Conservation (phyloP, 192 early-diverging fungal species). For the Gorgonomyces haynaldii region DNA sequence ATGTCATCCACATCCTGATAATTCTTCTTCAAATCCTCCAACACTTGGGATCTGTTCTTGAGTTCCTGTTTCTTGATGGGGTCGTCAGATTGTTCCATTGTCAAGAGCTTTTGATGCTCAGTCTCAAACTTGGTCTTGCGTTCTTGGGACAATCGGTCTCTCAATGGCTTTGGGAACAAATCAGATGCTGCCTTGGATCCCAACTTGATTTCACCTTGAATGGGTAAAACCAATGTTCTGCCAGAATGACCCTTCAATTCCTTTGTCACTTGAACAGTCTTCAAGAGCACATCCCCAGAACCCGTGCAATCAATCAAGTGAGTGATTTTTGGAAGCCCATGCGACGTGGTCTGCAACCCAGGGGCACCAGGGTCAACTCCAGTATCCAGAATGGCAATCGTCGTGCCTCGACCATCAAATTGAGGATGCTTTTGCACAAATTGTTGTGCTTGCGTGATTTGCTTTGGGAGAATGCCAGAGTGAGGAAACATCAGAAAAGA, state of each 20-base stretch:
- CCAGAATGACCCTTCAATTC: slow-evolving; percentile 37
- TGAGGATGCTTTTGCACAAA: slow-evolving; percentile 1
- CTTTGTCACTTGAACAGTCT: not conserved
- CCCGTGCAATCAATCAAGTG: slow-evolving; percentile 95
- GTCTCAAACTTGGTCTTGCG: slow-evolving; percentile 25
- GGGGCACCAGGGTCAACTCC: slow-evolving; percentile 88
- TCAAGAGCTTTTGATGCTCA: slow-evolving; percentile 26
- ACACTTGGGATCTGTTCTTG: slow-evolving; percentile 37
- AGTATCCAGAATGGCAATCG: slow-evolving; percentile 87
- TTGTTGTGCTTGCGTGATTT: not conserved
- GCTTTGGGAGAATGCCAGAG: too few species aligned
- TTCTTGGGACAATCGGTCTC: slow-evolving; percentile 11
- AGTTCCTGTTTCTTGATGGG: slow-evolving; percentile 38
- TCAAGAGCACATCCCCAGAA: slow-evolving; percentile 41
- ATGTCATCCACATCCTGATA: slow-evolving; percentile 64
- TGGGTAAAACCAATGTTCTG: slow-evolving; percentile 59
- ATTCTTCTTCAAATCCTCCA: slow-evolving; percentile 49
- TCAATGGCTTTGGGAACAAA: slow-evolving; percentile 54
- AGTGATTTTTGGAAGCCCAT: slow-evolving; percentile 82
- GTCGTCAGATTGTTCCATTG: slow-evolving; percentile 25
- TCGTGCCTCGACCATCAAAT: slow-evolving; percentile 81
- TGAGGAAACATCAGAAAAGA: too few species aligned
- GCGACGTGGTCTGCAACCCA: slow-evolving; percentile 72
- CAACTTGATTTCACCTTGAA: slow-evolving; percentile 60
- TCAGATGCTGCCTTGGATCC: slow-evolving; percentile 70